Evolutionary conservation across 208 protist genomes (phyloP), one percentile per base, ranked within the genome.

Genomic region (Trypanosoma rangeli): DNA sequence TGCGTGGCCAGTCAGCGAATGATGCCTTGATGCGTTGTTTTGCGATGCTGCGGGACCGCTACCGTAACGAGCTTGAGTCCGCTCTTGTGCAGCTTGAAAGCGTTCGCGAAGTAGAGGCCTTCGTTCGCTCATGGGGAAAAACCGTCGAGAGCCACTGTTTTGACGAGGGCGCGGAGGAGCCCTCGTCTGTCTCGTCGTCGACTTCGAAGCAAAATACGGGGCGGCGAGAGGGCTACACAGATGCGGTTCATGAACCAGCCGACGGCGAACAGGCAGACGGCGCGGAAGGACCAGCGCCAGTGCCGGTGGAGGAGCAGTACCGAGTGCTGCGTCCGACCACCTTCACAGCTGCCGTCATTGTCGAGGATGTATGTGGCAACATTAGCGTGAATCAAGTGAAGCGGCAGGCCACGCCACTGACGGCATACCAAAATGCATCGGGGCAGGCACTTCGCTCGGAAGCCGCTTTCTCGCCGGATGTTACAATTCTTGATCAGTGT

Each of bases 21-120:
- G 78, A 82, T 35, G 87, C 85, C 8, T 72, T 96, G 13, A 75
- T 79, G 53, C 80, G 70, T 16, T 91, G 87, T 52, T 68, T 93
- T 37, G 59, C 77, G 4, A 72, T 80, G 60, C 78, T 96, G 57
- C 83, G 85, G 7, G 73, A 77, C 28, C 72, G 80, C 29, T 87
- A 90, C 57, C 31, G 63, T 10, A 70, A 68, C 1, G 86, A 92
- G 74, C 31, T 84, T n/a, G 79, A 85, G 33, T 90, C 84, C 7
- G 70, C 79, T 7, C 64, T 59, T 20, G 83, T 92, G 31, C 74
- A 80, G 50, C 68, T 90, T 28, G 89, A 86, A 62, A 82, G 80
- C 15, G 78, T 92, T 58, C 82, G 79, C 9, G 91, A 94, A 82
- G 73, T 90, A 33, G 70, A 82, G 44, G 80, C 77, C 33, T 48